Evolutionary conservation across 495 filamentous ascomycete species (phyloP), one percentile per base, ranked within the genome.

Genomic region (Terfezia claveryi): DNA sequence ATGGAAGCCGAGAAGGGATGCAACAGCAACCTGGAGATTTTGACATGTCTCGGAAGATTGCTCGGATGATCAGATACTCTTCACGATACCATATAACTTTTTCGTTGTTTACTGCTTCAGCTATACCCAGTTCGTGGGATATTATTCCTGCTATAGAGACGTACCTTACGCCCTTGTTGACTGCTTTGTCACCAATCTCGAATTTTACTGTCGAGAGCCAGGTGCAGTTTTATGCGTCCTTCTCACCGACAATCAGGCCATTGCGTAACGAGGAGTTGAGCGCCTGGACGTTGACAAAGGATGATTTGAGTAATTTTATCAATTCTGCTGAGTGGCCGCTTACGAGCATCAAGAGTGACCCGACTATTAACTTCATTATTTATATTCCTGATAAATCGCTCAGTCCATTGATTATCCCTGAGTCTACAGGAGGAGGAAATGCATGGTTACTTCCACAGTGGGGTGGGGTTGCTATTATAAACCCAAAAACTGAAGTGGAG

Each of bases 281-380:
- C 10, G 68, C 72, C 6, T 85, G 81, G 76, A 76, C 83, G 2
- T 66, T 96, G 11, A 80, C 77, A 60, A 87, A 85, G 64, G 83
- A 94, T 63, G 87, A 94, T 62, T 74, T 98, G 8, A 85, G 84
- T 50, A 85, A 82, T 36, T 98, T 98, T 64, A 86, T 98, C 68
- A 98, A 98, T 62, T 87, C 87, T 36, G 91, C 91, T 7, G 91
- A 98, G 69, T 98, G 91, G 91, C 91, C 92, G 0, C 69, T 98
- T 27, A 91, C 91, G 14, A 94, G 87, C 64, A 94, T 96, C 60
- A 92, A 89, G 37, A 80, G 73, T 32, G 88, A 87, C 2, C 89
- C 91, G 37, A 95, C 91, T 0, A 76, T 98, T 59, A 96, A 96
- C 70, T 96, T 98, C 61, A 79, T 95, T 54, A 73, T 96, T 23